Conservation (phyloP, 768 basidiomycete genomes). For the Amanita polypyramis region DNA sequence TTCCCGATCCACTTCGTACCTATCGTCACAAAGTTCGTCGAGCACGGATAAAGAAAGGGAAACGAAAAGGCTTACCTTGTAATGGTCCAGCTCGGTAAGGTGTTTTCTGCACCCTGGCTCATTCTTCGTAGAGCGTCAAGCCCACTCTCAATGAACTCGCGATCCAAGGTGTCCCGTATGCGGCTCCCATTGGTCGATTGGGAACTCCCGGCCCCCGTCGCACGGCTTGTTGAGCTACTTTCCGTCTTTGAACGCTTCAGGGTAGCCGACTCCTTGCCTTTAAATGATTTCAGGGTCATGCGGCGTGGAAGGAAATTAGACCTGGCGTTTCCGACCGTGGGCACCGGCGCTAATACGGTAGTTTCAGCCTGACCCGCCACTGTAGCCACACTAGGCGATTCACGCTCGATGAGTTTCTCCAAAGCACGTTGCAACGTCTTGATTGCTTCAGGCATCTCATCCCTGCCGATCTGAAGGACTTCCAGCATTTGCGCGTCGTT, state of each 20-base stretch:
- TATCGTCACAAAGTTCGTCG: slow-evolving; percentile 12
- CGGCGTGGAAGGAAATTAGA: not conserved
- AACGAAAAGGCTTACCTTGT: slow-evolving; percentile 37
- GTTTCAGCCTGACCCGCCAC: not conserved
- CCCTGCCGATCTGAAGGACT: slow-evolving; percentile 48
- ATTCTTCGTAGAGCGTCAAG: slow-evolving; percentile 62
- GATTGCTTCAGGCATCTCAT: slow-evolving; percentile 73
- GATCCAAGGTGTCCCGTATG: slow-evolving; percentile 43
- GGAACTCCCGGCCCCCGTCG: not conserved
- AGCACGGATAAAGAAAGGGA: slow-evolving; percentile 1
- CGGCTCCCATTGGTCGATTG: not conserved
- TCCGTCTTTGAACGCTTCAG: slow-evolving; percentile 7
- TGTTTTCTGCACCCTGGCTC: slow-evolving; percentile 32
- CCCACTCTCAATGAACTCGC: slow-evolving; percentile 61
- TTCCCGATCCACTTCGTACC: slow-evolving; percentile 68
- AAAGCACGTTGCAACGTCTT: slow-evolving; percentile 67
- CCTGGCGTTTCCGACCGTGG: not conserved
- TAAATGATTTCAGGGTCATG: slow-evolving; percentile 1
- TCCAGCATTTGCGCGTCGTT: slow-evolving; percentile 56
- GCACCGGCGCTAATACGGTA: not conserved
- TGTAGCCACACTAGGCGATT: not conserved
- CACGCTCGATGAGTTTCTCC: slow-evolving; percentile 18
- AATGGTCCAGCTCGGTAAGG: slow-evolving; percentile 67
- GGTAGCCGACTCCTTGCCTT: not conserved
- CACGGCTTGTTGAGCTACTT: not conserved